Percentiles rank a stretch among this genome's conserved stretches.
Evolutionary conservation across 805 yeast genomes (phyloP).

Genomic region (Starmera amethionina): DNA sequence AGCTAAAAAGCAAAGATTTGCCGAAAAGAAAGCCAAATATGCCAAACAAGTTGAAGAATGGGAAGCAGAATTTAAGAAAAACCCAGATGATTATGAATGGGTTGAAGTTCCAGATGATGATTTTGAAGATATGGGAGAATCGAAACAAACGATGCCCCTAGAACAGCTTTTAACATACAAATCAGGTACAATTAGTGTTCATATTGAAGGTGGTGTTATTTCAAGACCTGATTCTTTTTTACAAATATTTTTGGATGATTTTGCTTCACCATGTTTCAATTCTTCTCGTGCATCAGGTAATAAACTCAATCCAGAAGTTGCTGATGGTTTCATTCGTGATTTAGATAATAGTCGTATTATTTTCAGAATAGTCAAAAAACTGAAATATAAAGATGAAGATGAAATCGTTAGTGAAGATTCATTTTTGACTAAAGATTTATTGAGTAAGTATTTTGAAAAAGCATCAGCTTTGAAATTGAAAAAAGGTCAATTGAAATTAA

Average conservation of each 20-base stretch:
- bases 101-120: slow-evolving; percentile 36
- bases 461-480: slow-evolving; percentile 38
- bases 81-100: slow-evolving; percentile 61
- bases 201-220: slow-evolving; percentile 40
- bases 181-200: slow-evolving; percentile 54
- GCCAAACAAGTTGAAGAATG: slow-evolving; percentile 32
- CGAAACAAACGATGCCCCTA: slow-evolving; percentile 38
- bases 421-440: slow-evolving; percentile 42
- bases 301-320: slow-evolving; percentile 35
- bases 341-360: slow-evolving; percentile 48
- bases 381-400: slow-evolving; percentile 33
- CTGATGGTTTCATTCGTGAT: slow-evolving; percentile 61
- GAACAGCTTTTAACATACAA: slow-evolving; percentile 44
- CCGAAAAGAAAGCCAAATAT: slow-evolving; percentile 25
- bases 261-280: slow-evolving; percentile 45
- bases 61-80: slow-evolving; percentile 38
- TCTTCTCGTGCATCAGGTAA: slow-evolving; percentile 40
- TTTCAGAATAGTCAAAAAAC: slow-evolving; percentile 47
- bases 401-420: slow-evolving; percentile 43
- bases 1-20: slow-evolving; percentile 28
- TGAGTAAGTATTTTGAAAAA: slow-evolving; percentile 35
- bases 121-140: slow-evolving; percentile 21
- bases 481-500: slow-evolving; percentile 32
- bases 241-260: slow-evolving; percentile 59
- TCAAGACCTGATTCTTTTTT: slow-evolving; percentile 38